Percentiles rank a stretch among this genome's conserved stretches.
phyloP scores from a whole-genome alignment of 2,329 filamentous ascomycete species.

The Thielaviopsis populi region DNA sequence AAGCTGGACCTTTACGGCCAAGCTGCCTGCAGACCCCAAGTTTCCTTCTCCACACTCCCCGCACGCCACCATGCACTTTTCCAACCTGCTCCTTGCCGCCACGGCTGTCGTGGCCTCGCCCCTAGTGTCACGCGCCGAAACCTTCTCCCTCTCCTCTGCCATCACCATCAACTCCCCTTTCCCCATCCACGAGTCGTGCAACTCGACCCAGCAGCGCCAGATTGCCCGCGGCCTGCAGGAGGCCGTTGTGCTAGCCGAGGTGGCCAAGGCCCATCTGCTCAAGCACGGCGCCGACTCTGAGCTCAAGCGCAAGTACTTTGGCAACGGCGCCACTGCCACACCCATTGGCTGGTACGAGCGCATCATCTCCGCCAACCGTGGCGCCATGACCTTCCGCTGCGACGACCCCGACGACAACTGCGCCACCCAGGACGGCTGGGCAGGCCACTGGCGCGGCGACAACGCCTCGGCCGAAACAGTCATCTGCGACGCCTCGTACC shows the following conservation, averaged over 20 bases:
- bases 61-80: constrained; percentile 1
- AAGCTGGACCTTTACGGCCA: too few species aligned
- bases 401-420: constrained; percentile 56
- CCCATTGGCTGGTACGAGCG: constrained; percentile 49
- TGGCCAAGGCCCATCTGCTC: constrained; percentile 48
- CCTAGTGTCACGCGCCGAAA: neutral
- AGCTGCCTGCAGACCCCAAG: too few species aligned
- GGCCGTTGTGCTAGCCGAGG: constrained; percentile 39
- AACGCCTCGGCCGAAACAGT: constrained; percentile 54
- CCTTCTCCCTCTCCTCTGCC: neutral
- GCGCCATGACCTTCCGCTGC: constrained; percentile 46
- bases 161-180: constrained; percentile 8
- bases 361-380: constrained; percentile 42
- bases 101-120: neutral
- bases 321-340: constrained; percentile 40
- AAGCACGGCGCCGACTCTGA: constrained; percentile 41
- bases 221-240: constrained; percentile 43
- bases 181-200: constrained; percentile 48
- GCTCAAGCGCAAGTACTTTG: constrained; percentile 53
- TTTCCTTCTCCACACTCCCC: neutral
- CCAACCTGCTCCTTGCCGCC: constrained; percentile 4
- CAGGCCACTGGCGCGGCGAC: constrained; percentile 50
- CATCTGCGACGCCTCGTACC: constrained; percentile 50
- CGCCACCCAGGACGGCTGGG: constrained; percentile 37
- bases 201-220: constrained; percentile 42